Percentiles rank a stretch among this genome's conserved stretches.
These are phyloP conservation scores for Dentipellis fragilis DNA, from an alignment of 768 basidiomycete species.

Conservation along the genomic window DNA sequence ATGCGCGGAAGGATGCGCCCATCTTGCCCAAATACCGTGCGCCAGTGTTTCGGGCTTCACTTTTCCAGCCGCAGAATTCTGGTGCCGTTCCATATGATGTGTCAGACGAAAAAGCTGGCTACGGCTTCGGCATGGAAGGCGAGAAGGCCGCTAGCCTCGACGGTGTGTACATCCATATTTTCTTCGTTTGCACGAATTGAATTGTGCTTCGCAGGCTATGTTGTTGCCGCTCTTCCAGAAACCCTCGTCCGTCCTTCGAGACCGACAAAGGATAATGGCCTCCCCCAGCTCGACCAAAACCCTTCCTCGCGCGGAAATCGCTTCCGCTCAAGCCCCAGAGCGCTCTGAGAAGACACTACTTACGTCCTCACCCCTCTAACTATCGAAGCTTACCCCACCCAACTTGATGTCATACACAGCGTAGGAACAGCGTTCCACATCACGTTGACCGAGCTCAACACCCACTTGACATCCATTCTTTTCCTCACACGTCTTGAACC, in stretches of 20 bases:
- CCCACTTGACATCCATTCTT: too few relatives aligned
- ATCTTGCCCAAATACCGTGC: constrained; percentile 31
- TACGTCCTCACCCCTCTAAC: neutral
- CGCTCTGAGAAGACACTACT: neutral
- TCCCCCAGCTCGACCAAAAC: neutral
- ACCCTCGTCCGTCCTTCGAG: neutral
- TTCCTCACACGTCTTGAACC: too few relatives aligned
- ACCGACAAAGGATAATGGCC: neutral
- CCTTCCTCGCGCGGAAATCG: neutral
- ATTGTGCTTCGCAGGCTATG: constrained; percentile 17
- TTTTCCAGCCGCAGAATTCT: constrained; percentile 4
- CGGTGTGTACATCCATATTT: constrained; percentile 14
- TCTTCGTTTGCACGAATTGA: neutral
- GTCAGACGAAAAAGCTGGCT: constrained; percentile 29
- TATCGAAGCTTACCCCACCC: too few relatives aligned
- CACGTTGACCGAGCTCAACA: too few relatives aligned
- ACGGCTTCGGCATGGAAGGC: constrained; percentile 72
- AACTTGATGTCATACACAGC: too few relatives aligned
- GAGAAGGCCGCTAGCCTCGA: constrained; percentile 59
- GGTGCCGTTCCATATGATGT: neutral
- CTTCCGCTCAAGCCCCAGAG: neutral
- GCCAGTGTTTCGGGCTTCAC: constrained; percentile 24
- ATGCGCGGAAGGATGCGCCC: constrained; percentile 37
- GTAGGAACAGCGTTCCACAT: too few relatives aligned
- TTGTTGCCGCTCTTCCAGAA: constrained; percentile 1